Evolutionary conservation across 1,284 basidiomycete genomes (phyloP), one percentile per base, ranked within the genome.

Genomic region (Pulchroboletus neoregius): DNA sequence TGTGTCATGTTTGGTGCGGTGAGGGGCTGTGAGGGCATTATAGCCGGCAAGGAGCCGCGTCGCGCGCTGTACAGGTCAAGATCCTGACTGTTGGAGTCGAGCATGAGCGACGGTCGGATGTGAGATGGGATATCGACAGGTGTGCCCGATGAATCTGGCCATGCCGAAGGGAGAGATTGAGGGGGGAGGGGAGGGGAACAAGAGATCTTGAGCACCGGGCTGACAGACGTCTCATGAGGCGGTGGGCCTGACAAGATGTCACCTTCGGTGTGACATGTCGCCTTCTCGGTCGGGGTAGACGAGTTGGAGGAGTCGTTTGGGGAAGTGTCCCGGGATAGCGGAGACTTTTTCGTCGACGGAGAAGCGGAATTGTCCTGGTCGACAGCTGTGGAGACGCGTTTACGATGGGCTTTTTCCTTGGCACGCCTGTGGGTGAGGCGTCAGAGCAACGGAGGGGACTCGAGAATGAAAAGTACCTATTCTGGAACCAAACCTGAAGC

Each of bases 401-500:
- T 60, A 20, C 51, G 58, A 13, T 58, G 56, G n/a, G 51, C 53
- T 5, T 92, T 92, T 64, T 89, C 86, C 68, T 92, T 92, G 39
- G 89, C 89, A 40, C 89, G 86, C 47, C 86, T 87, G 39, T 38
- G 32, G 39, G 35, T 12, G 49, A 31, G 48, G 34, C 5, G 38
- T 56, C 27, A 50, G 46, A 30, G 45, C 31, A 39, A 49, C n/a
- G n/a, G 28, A 45, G 23, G 24, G 51, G 34, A 43, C 13, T 24
- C 33, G 46, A 20, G 3, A 33, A 8, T 11, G 48, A 28, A 41
- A 68, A 71, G 55, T 58, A 87, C 86, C 90, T 78, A 66, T 94
- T 94, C 69, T 93, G 91, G 68, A 94, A 94, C 91, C 91, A 92
- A 33, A 89, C 86, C 85, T 88, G 58, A 5, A 16, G 26, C 10